Evolutionary conservation across 2,329 filamentous ascomycete genomes (phyloP).

Genomic region (Thermomyces lanuginosus): DNA sequence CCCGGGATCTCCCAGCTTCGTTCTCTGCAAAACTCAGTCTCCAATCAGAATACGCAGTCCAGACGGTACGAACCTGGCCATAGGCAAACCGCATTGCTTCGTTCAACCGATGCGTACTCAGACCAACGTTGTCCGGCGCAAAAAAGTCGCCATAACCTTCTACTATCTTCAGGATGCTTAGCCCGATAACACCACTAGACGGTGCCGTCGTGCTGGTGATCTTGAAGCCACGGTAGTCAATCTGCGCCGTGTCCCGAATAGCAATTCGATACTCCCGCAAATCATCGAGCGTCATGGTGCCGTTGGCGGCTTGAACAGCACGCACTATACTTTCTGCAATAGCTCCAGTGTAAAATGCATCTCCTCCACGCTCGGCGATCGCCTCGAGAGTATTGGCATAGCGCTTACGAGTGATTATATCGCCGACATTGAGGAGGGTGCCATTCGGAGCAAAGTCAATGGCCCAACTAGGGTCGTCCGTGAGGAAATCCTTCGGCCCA

Average conservation of each 20-base stretch:
- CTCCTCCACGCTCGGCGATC: slow-evolving; percentile 56
- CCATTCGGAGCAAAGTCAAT: slow-evolving; percentile 79
- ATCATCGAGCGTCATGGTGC: slow-evolving; percentile 74
- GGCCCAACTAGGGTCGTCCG: slow-evolving; percentile 63
- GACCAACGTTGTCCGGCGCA: slow-evolving; percentile 38
- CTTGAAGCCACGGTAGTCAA: slow-evolving; percentile 53
- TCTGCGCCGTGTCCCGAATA: slow-evolving; percentile 45
- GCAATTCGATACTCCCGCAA: slow-evolving; percentile 56
- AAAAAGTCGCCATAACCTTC: slow-evolving; percentile 57
- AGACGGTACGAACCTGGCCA: slow-evolving; percentile 32
- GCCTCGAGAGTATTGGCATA: slow-evolving; percentile 66
- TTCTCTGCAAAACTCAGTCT: slow-evolving; percentile 34
- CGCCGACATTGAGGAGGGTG: slow-evolving; percentile 51
- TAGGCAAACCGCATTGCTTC: slow-evolving; percentile 88
- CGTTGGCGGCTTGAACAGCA: slow-evolving; percentile 50
- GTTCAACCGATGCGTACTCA: slow-evolving; percentile 66
- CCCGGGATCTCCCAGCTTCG: slow-evolving; percentile 65
- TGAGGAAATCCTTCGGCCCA: slow-evolving; percentile 50
- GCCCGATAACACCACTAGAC: slow-evolving; percentile 57
- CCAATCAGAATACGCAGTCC: neutral
- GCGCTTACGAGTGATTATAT: slow-evolving; percentile 62
- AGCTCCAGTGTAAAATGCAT: slow-evolving; percentile 57
- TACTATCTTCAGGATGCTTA: slow-evolving; percentile 67
- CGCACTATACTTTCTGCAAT: slow-evolving; percentile 60
- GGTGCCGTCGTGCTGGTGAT: slow-evolving; percentile 53